Evolutionary conservation across 164 flowering plant genomes (phyloP).

Genomic region (Chloranthus sessilifolius): DNA sequence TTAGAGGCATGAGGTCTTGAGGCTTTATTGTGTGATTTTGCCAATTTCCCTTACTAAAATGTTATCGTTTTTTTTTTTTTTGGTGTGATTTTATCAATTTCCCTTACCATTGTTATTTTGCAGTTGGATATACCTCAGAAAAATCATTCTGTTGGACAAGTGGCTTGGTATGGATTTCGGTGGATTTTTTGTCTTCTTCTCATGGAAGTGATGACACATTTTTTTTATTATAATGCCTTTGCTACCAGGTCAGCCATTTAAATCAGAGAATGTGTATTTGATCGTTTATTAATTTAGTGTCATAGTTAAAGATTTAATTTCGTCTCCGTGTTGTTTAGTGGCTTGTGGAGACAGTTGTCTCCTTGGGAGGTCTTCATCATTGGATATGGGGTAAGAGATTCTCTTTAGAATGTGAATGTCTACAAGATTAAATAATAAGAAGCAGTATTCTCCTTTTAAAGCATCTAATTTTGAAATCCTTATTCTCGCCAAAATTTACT

Average conservation of each 20-base stretch:
- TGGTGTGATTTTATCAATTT: too few species aligned
- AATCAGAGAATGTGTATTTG: not conserved
- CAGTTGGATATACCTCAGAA: constrained; percentile 82
- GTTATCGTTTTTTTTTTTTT: too few species aligned
- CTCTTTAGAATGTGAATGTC: constrained; percentile 9
- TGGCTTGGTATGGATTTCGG: constrained; percentile 70
- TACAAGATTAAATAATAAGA: not conserved
- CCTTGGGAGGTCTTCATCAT: constrained; percentile 85
- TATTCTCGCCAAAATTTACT: too few species aligned
- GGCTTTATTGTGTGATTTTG: too few species aligned
- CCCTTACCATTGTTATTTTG: constrained; percentile 13
- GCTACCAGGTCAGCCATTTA: constrained; percentile 58
- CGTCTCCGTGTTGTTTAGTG: constrained; percentile 33
- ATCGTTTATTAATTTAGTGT: constrained; percentile 1
- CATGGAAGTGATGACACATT: constrained; percentile 87
- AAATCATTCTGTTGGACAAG: constrained; percentile 34
- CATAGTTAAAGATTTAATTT: not conserved
- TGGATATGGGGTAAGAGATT: constrained; percentile 91
- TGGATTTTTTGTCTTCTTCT: constrained; percentile 67
- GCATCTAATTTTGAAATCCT: too few species aligned
- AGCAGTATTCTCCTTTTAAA: too few species aligned
- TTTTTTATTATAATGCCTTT: constrained; percentile 81
- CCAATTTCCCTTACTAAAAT: too few species aligned
- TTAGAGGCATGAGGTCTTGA: too few species aligned
- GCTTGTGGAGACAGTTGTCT: constrained; percentile 72